These are phyloP conservation scores for Rhexocercosporidium sp. DNA, from an alignment of 2,329 filamentous ascomycete genomes.

Conservation along the genomic window DNA sequence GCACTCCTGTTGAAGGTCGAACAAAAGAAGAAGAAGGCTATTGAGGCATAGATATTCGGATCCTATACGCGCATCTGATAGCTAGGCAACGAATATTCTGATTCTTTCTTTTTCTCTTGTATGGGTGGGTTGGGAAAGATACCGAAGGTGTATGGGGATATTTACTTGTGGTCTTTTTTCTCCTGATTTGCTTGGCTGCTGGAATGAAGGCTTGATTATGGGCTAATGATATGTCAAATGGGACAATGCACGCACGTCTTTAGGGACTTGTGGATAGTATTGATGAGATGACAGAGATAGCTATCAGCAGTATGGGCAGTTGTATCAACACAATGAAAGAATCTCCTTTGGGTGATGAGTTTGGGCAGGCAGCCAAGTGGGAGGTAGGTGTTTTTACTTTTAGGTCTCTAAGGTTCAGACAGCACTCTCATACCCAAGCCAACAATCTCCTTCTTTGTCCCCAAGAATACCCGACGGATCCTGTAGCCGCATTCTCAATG, in stretches of 20 bases:
- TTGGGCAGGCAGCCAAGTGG: background rate
- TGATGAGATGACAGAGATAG: background rate
- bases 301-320: conserved; percentile 9
- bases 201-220: conserved; percentile 16
- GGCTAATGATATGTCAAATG: conserved; percentile 28
- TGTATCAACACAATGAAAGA: conserved; percentile 29
- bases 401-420: background rate
- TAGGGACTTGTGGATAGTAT: conserved; percentile 12
- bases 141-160: conserved; percentile 33
- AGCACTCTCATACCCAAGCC: background rate
- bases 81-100: conserved; percentile 17
- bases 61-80: conserved; percentile 15
- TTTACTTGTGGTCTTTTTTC: conserved; percentile 23
- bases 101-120: conserved; percentile 21
- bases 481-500: conserved; percentile 1
- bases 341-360: background rate
- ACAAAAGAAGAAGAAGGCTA: conserved; percentile 85
- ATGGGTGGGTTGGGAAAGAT: conserved; percentile 19
- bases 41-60: conserved; percentile 43
- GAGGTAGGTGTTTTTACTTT: background rate
- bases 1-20: conserved; percentile 94
- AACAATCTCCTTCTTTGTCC: background rate
- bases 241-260: conserved; percentile 25
- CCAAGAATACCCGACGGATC: background rate
- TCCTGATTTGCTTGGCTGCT: conserved; percentile 10